phyloP scores from a whole-genome alignment of 2,329 filamentous ascomycete genomes.

The Fusarium zealandicum region DNA sequence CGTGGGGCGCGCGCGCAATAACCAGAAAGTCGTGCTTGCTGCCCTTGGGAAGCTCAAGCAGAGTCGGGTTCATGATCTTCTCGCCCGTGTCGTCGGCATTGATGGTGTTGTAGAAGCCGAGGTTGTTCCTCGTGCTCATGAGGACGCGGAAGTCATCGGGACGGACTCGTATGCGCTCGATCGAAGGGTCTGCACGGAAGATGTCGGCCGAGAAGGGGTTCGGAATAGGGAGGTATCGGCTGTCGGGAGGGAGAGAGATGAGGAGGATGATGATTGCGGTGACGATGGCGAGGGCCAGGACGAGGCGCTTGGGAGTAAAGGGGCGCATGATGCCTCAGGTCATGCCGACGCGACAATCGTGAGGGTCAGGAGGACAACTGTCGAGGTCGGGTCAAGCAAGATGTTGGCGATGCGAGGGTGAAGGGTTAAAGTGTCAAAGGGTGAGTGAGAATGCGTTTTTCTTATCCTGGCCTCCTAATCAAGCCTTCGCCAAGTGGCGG shows the following conservation, averaged over 20 bases:
- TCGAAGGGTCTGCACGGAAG: too few relatives aligned
- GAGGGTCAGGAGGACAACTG: too few relatives aligned
- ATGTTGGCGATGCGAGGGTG: too few relatives aligned
- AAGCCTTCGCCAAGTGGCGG: neutral
- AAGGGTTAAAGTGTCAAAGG: too few relatives aligned
- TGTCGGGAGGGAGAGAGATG: neutral
- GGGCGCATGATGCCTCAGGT: neutral
- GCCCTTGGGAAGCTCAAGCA: conserved; percentile 30
- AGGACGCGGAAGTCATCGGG: conserved; percentile 31
- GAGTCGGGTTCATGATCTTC: conserved; percentile 36
- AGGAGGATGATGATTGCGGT: neutral
- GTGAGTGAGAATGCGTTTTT: too few relatives aligned
- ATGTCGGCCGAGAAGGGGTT: neutral
- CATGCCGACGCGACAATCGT: too few relatives aligned
- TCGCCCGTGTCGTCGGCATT: conserved; percentile 34
- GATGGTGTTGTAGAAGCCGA: conserved; percentile 33
- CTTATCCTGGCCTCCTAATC: too few relatives aligned
- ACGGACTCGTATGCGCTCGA: too few relatives aligned
- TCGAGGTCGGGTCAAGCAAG: too few relatives aligned
- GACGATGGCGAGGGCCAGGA: neutral
- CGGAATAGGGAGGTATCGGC: neutral
- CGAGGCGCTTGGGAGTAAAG: neutral
- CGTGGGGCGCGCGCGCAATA: conserved; percentile 30
- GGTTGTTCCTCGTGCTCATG: conserved; percentile 28
- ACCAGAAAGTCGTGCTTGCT: conserved; percentile 35